Conservation (phyloP, 73 alveolate species). For the Loxodes magnus region DNA sequence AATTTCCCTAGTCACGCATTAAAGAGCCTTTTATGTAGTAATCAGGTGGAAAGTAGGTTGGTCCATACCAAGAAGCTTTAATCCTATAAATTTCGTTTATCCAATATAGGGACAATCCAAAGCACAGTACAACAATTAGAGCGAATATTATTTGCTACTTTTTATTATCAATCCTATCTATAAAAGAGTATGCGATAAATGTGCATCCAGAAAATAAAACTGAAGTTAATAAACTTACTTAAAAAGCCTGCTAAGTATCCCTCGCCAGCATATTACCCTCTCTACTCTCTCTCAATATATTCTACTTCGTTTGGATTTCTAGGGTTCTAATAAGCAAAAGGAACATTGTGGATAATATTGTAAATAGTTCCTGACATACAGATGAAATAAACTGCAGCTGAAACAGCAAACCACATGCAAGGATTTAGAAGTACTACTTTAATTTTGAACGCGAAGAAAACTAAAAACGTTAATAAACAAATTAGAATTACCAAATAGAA, state of each 20-base stretch:
- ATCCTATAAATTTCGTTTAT: conserved; percentile 32
- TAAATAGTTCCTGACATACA: conserved; percentile 73
- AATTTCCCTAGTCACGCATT: conserved; percentile 59
- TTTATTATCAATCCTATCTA: conserved; percentile 19
- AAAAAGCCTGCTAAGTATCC: conserved; percentile 53
- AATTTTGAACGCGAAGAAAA: conserved; percentile 2
- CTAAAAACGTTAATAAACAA: neutral
- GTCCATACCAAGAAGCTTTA: conserved; percentile 69
- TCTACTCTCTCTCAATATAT: conserved; percentile 57
- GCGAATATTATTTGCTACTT: conserved; percentile 19
- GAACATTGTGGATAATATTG: conserved; percentile 58
- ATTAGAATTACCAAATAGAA: conserved; percentile 12
- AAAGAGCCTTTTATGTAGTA: conserved; percentile 54
- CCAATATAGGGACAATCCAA: conserved; percentile 16
- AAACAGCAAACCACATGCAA: conserved; percentile 42
- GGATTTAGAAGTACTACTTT: conserved; percentile 42
- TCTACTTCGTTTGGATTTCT: conserved; percentile 38
- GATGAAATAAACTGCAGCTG: conserved; percentile 38
- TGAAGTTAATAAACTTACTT: conserved; percentile 25
- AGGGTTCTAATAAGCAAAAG: conserved; percentile 48
- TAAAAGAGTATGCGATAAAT: too few species aligned
- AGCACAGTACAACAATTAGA: conserved; percentile 13
- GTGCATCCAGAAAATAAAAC: conserved; percentile 21
- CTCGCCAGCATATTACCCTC: conserved; percentile 73
- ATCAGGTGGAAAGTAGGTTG: conserved; percentile 62